These are phyloP conservation scores for Madurella fahalii DNA, from an alignment of 2,329 filamentous ascomycete species.

Conservation along the genomic window DNA sequence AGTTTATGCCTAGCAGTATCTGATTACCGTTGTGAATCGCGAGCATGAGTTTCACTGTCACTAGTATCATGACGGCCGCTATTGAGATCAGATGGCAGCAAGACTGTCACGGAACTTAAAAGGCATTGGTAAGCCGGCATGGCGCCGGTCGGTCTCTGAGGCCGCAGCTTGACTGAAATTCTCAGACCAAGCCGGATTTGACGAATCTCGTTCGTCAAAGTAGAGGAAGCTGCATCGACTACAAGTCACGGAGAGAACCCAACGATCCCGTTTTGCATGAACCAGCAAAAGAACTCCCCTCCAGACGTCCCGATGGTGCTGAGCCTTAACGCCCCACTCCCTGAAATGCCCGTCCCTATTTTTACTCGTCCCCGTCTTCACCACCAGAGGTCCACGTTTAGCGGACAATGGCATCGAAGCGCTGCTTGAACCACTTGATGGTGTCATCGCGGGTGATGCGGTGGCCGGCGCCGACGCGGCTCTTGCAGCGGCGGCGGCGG, in stretches of 20 bases:
- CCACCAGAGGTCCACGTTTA: constrained; percentile 53
- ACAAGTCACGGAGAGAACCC: constrained; percentile 34
- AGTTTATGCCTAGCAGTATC: not conserved
- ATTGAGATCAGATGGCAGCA: not conserved
- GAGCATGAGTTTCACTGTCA: not conserved
- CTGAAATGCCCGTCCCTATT: constrained; percentile 26
- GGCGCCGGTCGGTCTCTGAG: constrained; percentile 69
- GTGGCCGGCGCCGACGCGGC: constrained; percentile 82
- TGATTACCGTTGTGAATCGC: not conserved
- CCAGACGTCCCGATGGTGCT: constrained; percentile 17
- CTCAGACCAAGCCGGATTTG: constrained; percentile 51
- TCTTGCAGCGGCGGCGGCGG: constrained; percentile 87
- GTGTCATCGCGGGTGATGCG: constrained; percentile 93
- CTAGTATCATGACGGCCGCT: not conserved
- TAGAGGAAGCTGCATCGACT: constrained; percentile 33
- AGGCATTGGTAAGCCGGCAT: constrained; percentile 55
- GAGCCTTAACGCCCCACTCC: constrained; percentile 23
- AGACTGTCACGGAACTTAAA: constrained; percentile 13
- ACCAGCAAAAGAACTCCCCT: constrained; percentile 15
- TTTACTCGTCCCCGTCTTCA: constrained; percentile 22
- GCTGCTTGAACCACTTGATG: constrained; percentile 87
- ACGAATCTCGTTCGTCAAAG: constrained; percentile 42
- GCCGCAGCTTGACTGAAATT: constrained; percentile 60
- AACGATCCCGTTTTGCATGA: constrained; percentile 17
- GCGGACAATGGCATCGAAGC: constrained; percentile 98